Base-by-base conservation (phyloP, 2,329 filamentous ascomycete genomes). In the Sporothrix inflata region DNA sequence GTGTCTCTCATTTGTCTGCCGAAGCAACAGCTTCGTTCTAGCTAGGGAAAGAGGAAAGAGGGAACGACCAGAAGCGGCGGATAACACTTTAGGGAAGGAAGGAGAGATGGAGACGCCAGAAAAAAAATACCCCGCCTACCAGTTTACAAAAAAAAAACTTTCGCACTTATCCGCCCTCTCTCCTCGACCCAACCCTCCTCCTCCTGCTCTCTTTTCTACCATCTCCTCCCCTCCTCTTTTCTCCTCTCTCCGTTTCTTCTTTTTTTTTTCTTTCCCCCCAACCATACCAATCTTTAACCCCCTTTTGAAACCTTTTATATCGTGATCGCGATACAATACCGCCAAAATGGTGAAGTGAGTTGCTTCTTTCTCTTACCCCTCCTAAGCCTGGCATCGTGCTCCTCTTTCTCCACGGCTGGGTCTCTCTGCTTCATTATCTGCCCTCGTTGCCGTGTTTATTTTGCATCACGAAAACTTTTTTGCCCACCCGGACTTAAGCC, bases 261-360 rank as follows among this genome's bases (percentile, higher is more conserved):
- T 69, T 57, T 68, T 69, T 66, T 61, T 40, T 30, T 12, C 14
- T 38, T 73, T 49, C 68, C 21, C 53, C 53, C 63, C 57, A 66
- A 66, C 66, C 65, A 67, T 73, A 75, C 72, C 65, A 70, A 72
- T 53, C 70, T 34, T 53, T 19, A 55, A 49, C n/a, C 21, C 63
- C 63, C 40, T 57, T 75, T 78, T 78, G 75, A 24, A 61, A 42
- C 55, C 63, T 16, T 60, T 38, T 67, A 65, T 68, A 49, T 69
- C 70, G 70, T 72, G 75, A 77, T 78, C 77, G 77, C 75, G 75
- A 55, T 76, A 76, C 84, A 92, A 89, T 83, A 93, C 94, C 93
- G 94, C 87, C 92, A 98, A 94, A 85, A 99, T 99, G 96, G 96
- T 99, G 85, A 98, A 98, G 94, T 98, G 92, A 92, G 94, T 95